Evolutionary conservation across 345 rosid genomes (phyloP), one percentile per base, ranked within the genome.

Genomic region (Sisymbrium irio): DNA sequence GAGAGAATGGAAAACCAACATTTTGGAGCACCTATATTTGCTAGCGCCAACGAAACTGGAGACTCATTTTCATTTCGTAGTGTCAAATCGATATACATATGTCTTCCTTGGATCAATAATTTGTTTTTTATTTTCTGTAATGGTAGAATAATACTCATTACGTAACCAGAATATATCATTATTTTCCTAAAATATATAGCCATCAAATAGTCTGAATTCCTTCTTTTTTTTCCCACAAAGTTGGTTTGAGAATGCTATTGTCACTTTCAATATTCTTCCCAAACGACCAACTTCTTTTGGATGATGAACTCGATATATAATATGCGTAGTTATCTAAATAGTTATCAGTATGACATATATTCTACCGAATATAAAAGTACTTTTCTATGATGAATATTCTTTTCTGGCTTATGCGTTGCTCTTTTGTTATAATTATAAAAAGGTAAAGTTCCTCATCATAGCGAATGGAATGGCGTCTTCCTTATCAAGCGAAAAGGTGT

Each of bases 391-490:
- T 60, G 78, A 62, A 68, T 37, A 75, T 68, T 60, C 69, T 49
- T 54, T 49, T 75, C 63, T 68, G 63, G 58, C 47, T 51, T 62
- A 65, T 70, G 53, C 73, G 60, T 58, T 58, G 62, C 41, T 46
- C 35, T 39, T 56, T 62, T n/a, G 14, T 17, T 35, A 62, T 54
- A 36, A 58, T 22, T 75, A 66, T n/a, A 59, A 55, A 58, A 69
- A 67, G 62, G 53, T 62, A 37, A 53, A 63, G 53, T 55, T 69
- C 14, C 25, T 53, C 58, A 76, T 70, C 67, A 77, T 77, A 37
- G 6, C 67, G 47, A 56, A 19, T 70, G 80, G 76, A 77, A 71
- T 71, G 80, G 76, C 76, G 65, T 77, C 80, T 57, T 70, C 66
- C 80, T 60, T 67, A 19, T 53, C 44, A 63, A 63, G 58, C 55